Evolutionary conservation across 2,329 filamentous ascomycete genomes (phyloP), one percentile per base, ranked within the genome.

Genomic region (Claviceps purpurea): DNA sequence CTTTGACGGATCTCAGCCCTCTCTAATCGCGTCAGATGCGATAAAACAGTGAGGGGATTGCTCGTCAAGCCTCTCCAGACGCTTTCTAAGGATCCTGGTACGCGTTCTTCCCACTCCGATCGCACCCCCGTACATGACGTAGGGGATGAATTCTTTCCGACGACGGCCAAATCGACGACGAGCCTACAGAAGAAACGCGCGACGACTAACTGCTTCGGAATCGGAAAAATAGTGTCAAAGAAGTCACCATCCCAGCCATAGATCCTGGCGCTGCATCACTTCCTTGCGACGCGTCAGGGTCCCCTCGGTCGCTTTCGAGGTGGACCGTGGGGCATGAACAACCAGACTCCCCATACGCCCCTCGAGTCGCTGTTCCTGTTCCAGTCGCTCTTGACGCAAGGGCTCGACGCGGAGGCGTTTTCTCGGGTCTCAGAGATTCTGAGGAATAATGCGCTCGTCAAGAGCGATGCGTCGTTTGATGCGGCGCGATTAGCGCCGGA

Each of bases 331-430:
- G 75, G 73, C 68, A 79, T 79, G 76, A 77, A 73, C 73, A 68
- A 69, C 62, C 67, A 70, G 68, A 76, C 80, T 64, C 74, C 76
- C 62, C 90, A 93, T 70, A 91, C 88, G 64, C 80, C 84, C 60
- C 85, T 94, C 73, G 89, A 95, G 77, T 86, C 84, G 64, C 77
- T 94, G 56, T 79, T 93, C 59, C 78, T 95, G 62, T 91, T 93
- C 71, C 87, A 91, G 70, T 84, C 84, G 55, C 77, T 94, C 57
- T 77, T 82, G 59, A 73, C 74, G 59, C 76, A 86, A 67, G 85
- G 85, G 63, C 73, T 82, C 58, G 77, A 81, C 58, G 72, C 80
- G 50, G 67, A 74, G 56, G 81, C 78, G 64, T 93, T 94, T 70
- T 71, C 72, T 61, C 76, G 75, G 59, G 87, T 93, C 56, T 89